Conservation (phyloP, 192 early-diverging fungal genomes). For the Entomortierella chlamydospora region DNA sequence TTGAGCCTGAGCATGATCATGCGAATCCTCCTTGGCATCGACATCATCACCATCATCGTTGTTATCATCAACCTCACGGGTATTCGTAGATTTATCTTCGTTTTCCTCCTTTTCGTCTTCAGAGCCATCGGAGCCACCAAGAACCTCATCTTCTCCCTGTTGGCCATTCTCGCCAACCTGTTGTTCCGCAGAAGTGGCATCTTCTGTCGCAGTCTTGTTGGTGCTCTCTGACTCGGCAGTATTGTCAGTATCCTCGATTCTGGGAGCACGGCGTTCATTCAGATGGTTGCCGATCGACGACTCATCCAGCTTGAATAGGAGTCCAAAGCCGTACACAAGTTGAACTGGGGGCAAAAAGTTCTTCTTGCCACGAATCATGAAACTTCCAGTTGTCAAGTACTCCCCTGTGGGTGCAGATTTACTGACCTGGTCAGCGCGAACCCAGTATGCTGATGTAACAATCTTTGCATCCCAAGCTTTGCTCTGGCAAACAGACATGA, state of each 20-base stretch:
- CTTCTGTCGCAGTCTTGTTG: not conserved
- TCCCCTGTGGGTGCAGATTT: constrained; percentile 94
- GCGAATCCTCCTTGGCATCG: constrained; percentile 6
- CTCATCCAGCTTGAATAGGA: constrained; percentile 92
- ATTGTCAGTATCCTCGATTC: constrained; percentile 49
- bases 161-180: constrained; percentile 12
- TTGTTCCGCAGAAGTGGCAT: not conserved
- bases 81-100: constrained; percentile 13
- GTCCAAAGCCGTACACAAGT: constrained; percentile 96
- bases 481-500: constrained; percentile 94
- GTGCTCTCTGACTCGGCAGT: constrained; percentile 4
- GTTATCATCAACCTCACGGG: constrained; percentile 9
- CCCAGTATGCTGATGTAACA: constrained; percentile 96
- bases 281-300: constrained; percentile 80
- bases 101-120: constrained; percentile 39
- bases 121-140: constrained; percentile 31
- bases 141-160: constrained; percentile 25
- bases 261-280: constrained; percentile 70
- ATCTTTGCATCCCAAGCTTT: constrained; percentile 98
- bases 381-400: constrained; percentile 88
- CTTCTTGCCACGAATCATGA: constrained; percentile 96
- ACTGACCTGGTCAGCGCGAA: constrained; percentile 80
- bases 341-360: constrained; percentile 93
- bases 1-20: not conserved
- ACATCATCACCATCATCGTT: constrained; percentile 10